Conservation (phyloP, 148 eudicot genomes). For the Vaccinium darrowii region DNA sequence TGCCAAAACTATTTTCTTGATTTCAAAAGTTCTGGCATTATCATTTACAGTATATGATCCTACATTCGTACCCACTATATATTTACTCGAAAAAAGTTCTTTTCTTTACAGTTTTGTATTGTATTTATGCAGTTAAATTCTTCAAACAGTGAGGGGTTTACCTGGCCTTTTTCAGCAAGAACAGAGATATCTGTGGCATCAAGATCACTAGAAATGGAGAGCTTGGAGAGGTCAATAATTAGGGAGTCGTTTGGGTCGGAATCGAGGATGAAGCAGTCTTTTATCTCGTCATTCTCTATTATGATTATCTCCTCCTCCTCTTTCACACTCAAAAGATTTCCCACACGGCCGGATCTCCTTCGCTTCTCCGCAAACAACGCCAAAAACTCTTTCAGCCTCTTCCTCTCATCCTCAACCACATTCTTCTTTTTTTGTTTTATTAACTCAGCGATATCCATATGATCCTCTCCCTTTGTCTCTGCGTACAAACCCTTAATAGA, state of each 20-base stretch:
- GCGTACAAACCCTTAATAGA: too few relatives aligned
- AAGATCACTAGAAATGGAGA: slow-evolving; percentile 16
- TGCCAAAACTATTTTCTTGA: too few relatives aligned
- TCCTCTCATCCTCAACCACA: not conserved
- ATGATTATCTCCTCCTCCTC: slow-evolving; percentile 16
- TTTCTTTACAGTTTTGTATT: too few relatives aligned
- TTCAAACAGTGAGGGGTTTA: not conserved
- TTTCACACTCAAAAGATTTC: slow-evolving; percentile 37
- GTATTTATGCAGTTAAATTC: not conserved
- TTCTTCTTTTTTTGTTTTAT: too few relatives aligned
- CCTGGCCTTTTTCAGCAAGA: slow-evolving; percentile 60
- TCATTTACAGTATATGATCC: not conserved
- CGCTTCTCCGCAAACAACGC: not conserved
- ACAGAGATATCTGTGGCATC: slow-evolving; percentile 24
- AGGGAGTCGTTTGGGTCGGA: slow-evolving; percentile 36
- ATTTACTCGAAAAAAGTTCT: too few relatives aligned
- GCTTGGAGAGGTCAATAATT: not conserved
- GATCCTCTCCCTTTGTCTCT: not conserved
- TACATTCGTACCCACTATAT: too few relatives aligned
- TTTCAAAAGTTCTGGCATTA: too few relatives aligned
- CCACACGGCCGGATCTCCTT: slow-evolving; percentile 13
- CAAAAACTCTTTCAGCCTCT: not conserved
- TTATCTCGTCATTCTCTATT: slow-evolving; percentile 42
- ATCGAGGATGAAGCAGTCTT: slow-evolving; percentile 70
- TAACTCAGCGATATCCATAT: not conserved